These are phyloP conservation scores for Auricularia sp. DNA, from an alignment of 768 basidiomycete species.

Conservation along the genomic window DNA sequence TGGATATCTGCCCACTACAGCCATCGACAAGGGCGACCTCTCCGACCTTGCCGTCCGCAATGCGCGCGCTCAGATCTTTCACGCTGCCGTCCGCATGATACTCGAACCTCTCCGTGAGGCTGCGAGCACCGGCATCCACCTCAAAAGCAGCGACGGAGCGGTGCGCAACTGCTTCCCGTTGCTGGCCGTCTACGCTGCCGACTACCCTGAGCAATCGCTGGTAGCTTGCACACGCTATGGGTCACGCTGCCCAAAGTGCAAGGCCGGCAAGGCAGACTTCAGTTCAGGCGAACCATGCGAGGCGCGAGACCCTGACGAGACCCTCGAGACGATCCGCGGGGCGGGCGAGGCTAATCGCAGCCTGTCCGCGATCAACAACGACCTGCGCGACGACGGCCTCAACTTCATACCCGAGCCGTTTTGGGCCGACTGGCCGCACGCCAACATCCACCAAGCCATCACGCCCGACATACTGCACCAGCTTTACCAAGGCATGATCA, in stretches of 20 bases:
- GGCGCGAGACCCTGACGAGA: neutral
- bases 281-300: neutral
- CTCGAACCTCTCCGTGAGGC: slow-evolving; percentile 5
- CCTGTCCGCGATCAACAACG: neutral
- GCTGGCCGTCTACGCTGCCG: slow-evolving; percentile 5
- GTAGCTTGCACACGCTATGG: neutral
- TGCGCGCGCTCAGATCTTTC: slow-evolving; percentile 6
- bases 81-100: slow-evolving; percentile 5
- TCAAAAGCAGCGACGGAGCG: slow-evolving; percentile 7
- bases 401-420: slow-evolving; percentile 10
- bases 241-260: neutral
- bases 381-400: neutral
- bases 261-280: slow-evolving; percentile 6
- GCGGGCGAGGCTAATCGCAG: neutral
- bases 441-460: slow-evolving; percentile 12
- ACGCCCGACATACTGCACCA: slow-evolving; percentile 16
- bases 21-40: slow-evolving; percentile 1
- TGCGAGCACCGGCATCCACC: slow-evolving; percentile 1
- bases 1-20: slow-evolving; percentile 26
- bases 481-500: slow-evolving; percentile 11
- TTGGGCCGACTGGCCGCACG: slow-evolving; percentile 10
- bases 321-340: neutral
- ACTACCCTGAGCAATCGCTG: slow-evolving; percentile 9
- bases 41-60: neutral
- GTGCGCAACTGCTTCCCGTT: slow-evolving; percentile 2